Evolutionary conservation across 2,329 filamentous ascomycete genomes (phyloP), one percentile per base, ranked within the genome.

Genomic region (Fusarium pseudograminearum): DNA sequence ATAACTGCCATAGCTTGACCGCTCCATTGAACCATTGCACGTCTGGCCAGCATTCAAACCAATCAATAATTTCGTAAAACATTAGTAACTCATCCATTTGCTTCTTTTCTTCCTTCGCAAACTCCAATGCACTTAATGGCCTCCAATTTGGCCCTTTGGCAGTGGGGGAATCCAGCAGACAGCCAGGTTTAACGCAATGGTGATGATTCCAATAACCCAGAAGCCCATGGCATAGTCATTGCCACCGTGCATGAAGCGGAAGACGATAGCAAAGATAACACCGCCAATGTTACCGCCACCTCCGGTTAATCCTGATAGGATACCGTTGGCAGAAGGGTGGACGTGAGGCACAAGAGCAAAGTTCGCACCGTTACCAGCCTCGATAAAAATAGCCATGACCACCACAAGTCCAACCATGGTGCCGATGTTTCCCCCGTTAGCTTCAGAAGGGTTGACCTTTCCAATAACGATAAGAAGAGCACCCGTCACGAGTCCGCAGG

Each of bases 271-370:
- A 75, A 96, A 97, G 50, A 97, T 79, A 53, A 97, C 89, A 15
- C 94, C 94, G 6, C 94, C 94, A 12, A 97, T 79, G 75, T 97
- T 98, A 2, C 94, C 94, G 11, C 87, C 84, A 0, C 91, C 93
- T 12, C 94, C 94, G 1, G 93, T 91, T 36, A 92, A 83, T 15
- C 94, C 94, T 2, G 91, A 92, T 9, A 97, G 86, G 58, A 86
- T 78, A 16, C 93, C 94, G 78, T 97, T 97, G 64, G 93, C 92
- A 65, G 86, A 86, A 2, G 93, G 93, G 79, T 94, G 91, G 2
- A 97, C 91, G 76, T 97, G 94, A 5, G 94, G 93, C 26, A 97
- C 91, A 8, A 97, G 85, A 0, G 93, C 89, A 79, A 96, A 97
- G 81, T 93, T 96, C 41, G 93, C 90, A 1, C 94, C 94, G 76